Evolutionary conservation across 768 basidiomycete genomes (phyloP), one percentile per base, ranked within the genome.

Genomic region (Serendipita sp.): DNA sequence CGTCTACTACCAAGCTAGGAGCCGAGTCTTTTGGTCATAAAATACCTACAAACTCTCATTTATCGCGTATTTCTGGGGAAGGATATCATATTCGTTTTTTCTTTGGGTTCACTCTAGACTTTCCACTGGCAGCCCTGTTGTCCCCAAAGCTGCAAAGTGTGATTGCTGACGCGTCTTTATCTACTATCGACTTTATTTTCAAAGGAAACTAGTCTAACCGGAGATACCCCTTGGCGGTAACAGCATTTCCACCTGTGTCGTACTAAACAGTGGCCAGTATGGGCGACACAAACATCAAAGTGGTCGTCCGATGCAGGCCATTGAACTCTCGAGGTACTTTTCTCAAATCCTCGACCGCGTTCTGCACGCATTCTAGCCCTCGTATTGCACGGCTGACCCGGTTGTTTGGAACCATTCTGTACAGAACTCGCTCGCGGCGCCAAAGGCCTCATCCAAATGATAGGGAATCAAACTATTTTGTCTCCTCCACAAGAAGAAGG

Each of bases 221-320:
- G 40, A 40, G 5, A 40, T 40, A 40, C 40, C 40, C 13, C 13
- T 40, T 13, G 40, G 40, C 40, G 13, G 23, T 40, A 40, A 40
- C 40, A 13, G 40, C 40, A 13, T 40, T 5, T 40, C 5, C 40
- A 40, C 40, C 40, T 13, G 6, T 40, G 5, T 40, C 40, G 40
- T 13, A 23, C 23, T 23, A 23, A 23, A 23, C 23, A 23, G 23
- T 13, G 15, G 31, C 0, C 8, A 62, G 29, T 18, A 65, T 63
- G 62, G 67, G 67, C 33, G 65, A 69, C 46, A 65, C 65, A 23
- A 67, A 67, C 46, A 64, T 63, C 64, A 63, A 65, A 44, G 88
- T 91, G 74, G 88, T 89, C 60, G 86, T 89, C 68, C 88, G 95
- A 85, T 97, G 94, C 79, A 82, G 95, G 69, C 95, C 95, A 63